Percentiles rank a stretch among this genome's conserved stretches.
Conservation (phyloP, 495 filamentous ascomycete species). For the Lasiosphaeria miniovina region DNA sequence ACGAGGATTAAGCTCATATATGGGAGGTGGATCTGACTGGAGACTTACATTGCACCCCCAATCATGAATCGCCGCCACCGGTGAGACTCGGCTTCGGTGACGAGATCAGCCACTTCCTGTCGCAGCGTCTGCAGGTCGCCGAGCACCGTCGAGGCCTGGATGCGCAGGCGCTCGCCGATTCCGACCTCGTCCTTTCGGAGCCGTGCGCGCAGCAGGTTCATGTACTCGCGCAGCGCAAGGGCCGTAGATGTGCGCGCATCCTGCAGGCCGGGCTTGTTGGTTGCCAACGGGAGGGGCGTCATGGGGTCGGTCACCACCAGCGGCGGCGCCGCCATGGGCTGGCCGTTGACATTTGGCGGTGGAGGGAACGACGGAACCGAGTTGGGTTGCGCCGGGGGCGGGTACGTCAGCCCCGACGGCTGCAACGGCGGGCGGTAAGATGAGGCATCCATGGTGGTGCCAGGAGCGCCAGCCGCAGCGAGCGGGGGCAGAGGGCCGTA, state of each 20-base stretch:
- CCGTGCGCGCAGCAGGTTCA: conserved; percentile 28
- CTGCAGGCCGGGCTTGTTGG: conserved; percentile 18
- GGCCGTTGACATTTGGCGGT: conserved; percentile 7
- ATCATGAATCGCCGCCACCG: conserved; percentile 43
- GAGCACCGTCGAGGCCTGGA: conserved; percentile 34
- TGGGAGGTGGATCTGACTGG: neutral
- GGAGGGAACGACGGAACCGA: conserved; percentile 15
- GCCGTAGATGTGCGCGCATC: conserved; percentile 26
- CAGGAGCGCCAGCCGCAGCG: neutral
- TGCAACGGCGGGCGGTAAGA: neutral
- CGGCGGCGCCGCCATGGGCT: conserved; percentile 3
- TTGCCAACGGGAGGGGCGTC: conserved; percentile 12
- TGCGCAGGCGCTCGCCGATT: conserved; percentile 32
- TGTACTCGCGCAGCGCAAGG: conserved; percentile 36
- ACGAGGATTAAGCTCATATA: no score
- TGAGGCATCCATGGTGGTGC: neutral
- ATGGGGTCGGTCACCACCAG: conserved; percentile 14
- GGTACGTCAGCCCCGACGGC: conserved; percentile 3
- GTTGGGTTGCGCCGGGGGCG: conserved; percentile 17
- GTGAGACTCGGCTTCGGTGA: conserved; percentile 33
- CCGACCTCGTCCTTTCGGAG: conserved; percentile 15
- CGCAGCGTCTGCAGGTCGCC: conserved; percentile 32
- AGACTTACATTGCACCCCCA: conserved; percentile 39
- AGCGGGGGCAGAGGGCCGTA: neutral
- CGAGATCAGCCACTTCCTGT: conserved; percentile 28